Percentiles rank a stretch among this genome's conserved stretches.
phyloP scores from a whole-genome alignment of 208 protist genomes.

The Endotrypanum monterogeii region DNA sequence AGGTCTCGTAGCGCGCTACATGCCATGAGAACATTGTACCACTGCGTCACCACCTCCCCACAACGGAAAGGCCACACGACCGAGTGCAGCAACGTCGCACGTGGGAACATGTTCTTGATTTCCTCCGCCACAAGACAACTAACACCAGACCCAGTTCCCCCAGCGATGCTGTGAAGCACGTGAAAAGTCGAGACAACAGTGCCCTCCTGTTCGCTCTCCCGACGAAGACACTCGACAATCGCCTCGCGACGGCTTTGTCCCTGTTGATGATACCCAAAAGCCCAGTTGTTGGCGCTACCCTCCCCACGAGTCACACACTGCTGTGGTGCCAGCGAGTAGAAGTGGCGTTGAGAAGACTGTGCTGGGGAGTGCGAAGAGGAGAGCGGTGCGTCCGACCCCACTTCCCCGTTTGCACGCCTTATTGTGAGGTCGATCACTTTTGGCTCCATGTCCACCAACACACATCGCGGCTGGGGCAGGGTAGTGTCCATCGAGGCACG shows the following conservation, averaged over 20 bases:
- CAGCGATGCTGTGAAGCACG: conserved; percentile 85
- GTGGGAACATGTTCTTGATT: conserved; percentile 64
- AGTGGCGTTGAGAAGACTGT: conserved; percentile 3
- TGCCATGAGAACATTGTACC: conserved; percentile 82
- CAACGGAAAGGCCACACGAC: conserved; percentile 78
- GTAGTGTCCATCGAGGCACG: not conserved
- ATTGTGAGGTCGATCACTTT: conserved; percentile 71
- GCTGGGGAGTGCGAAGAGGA: not conserved
- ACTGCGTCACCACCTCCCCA: conserved; percentile 89
- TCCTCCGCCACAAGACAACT: conserved; percentile 78
- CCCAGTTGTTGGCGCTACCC: conserved; percentile 93
- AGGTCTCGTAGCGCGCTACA: conserved; percentile 56
- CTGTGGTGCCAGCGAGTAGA: conserved; percentile 50
- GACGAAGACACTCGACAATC: conserved; percentile 72
- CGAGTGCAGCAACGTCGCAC: conserved; percentile 55
- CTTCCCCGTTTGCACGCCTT: conserved; percentile 20
- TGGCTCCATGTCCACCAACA: conserved; percentile 92
- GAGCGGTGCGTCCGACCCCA: not conserved
- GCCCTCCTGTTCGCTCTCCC: conserved; percentile 73
- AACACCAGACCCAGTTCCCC: conserved; percentile 91
- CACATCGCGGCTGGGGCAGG: conserved; percentile 67
- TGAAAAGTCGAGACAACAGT: conserved; percentile 58
- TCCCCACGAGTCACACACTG: conserved; percentile 75
- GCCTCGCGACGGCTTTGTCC: conserved; percentile 52
- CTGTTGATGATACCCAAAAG: conserved; percentile 80